These are phyloP conservation scores for Ophiostoma montium DNA, from an alignment of 2,329 filamentous ascomycete species.

Conservation along the genomic window DNA sequence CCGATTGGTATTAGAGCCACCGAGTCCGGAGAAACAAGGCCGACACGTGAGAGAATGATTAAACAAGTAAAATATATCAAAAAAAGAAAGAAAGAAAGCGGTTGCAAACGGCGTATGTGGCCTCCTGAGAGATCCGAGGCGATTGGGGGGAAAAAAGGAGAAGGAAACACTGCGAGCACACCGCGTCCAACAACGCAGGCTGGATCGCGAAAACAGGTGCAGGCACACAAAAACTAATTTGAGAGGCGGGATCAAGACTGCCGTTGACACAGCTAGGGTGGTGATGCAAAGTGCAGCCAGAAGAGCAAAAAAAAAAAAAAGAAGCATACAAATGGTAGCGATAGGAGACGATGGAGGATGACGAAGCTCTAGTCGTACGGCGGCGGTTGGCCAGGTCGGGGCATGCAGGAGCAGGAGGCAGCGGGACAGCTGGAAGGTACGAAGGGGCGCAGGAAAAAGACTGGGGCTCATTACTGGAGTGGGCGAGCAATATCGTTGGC, in stretches of 20 bases:
- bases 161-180: conserved; percentile 8
- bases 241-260: background rate
- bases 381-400: background rate
- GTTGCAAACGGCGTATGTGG: background rate
- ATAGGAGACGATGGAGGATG: conserved; percentile 7
- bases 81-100: background rate
- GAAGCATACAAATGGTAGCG: conserved; percentile 1
- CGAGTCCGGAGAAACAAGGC: too few species aligned
- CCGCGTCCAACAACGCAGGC: conserved; percentile 1
- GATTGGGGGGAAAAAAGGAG: background rate
- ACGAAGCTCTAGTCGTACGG: conserved; percentile 12
- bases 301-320: background rate
- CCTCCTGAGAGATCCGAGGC: background rate
- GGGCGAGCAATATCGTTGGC: background rate
- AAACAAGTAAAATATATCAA: too few species aligned
- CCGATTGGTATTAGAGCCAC: background rate
- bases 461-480: background rate
- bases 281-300: background rate
- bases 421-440: conserved; percentile 1
- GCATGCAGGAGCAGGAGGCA: background rate
- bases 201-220: conserved; percentile 1
- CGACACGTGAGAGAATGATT: too few species aligned
- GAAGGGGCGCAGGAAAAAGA: background rate
- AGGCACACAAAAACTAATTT: background rate
- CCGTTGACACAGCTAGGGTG: background rate